Base-by-base conservation (phyloP, 2,329 filamentous ascomycete species). In the Monascus ruber region DNA sequence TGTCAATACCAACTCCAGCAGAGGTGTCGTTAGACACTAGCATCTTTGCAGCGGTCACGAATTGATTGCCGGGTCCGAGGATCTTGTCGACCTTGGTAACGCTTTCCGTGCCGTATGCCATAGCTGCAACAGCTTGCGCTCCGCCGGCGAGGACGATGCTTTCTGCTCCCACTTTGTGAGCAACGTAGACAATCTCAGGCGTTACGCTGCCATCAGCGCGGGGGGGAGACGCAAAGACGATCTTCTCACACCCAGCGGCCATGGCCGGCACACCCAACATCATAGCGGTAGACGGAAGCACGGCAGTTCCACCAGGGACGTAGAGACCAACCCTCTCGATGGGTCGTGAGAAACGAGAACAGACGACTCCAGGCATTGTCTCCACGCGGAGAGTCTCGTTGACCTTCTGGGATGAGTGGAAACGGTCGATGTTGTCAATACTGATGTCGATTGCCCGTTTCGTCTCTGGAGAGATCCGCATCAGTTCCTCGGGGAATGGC, bases 31-130 rank as follows among this genome's bases (percentile, higher is more conserved):
- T 98, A 64, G 83, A 85, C 33, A 98, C 91, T 52, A 88, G 75
- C 91, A 98, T 98, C 76, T 98, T 98, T 38, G 85, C 91, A 1
- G 91, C 91, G 0, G 91, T 98, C 32, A 98, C 91, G 58, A 96
- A 98, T 63, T 96, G 91, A 66, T 98, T 98, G 29, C 91, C 91
- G 2, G 91, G 91, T 0, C 91, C 91, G 8, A 96, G 77, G 51
- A 98, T 95, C 76, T 98, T 98, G 72, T 98, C 91, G 5, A 98
- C 91, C 70, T 98, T 98, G 62, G 73, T 85, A 37, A 98, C 79
- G 51, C 81, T 89, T 64, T 95, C 83, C 0, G 91, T 98, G 35
- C 91, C 91, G 65, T 98, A 98, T 2, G 91, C 91, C 81, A 98
- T 83, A 35, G 91, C 91, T 17, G 89, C 91, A 31, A 98, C 81